A percentile compares a stretch with the other conserved stretches of the same genome.
Evolutionary conservation across 1,139 yeast genomes (phyloP).

Genomic region (Suhomyces taliae): DNA sequence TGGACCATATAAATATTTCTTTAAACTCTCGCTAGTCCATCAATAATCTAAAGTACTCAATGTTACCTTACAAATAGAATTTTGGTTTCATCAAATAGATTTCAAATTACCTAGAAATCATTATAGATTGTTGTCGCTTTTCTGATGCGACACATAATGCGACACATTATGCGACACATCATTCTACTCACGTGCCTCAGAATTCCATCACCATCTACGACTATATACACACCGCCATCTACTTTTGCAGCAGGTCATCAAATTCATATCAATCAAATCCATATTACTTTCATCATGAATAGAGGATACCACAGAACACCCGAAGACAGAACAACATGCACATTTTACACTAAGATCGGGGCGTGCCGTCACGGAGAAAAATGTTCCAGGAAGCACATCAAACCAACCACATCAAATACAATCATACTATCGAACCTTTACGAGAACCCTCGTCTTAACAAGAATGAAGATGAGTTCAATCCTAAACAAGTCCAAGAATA

Average conservation of each 20-base stretch:
- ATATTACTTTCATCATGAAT: slow-evolving; percentile 3
- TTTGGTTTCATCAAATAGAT: too few relatives aligned
- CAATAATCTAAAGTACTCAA: too few relatives aligned
- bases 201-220: too few relatives aligned
- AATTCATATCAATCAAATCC: neutral
- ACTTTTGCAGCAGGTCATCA: neutral
- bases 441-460: slow-evolving; percentile 57
- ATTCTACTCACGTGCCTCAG: too few relatives aligned
- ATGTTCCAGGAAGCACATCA: slow-evolving; percentile 75
- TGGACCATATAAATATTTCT: too few relatives aligned
- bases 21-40: too few relatives aligned
- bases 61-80: too few relatives aligned
- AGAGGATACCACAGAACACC: slow-evolving; percentile 5
- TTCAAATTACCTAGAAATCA: too few relatives aligned
- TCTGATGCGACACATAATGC: too few relatives aligned
- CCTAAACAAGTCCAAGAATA: slow-evolving; percentile 48
- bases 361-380: slow-evolving; percentile 93
- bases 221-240: too few relatives aligned
- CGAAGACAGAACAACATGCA: slow-evolving; percentile 32
- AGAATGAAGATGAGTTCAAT: slow-evolving; percentile 27
- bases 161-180: too few relatives aligned
- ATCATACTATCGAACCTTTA: slow-evolving; percentile 69
- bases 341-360: slow-evolving; percentile 80
- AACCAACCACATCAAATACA: slow-evolving; percentile 68
- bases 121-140: too few relatives aligned